Evolutionary conservation across 169 alveolate species (phyloP), one percentile per base, ranked within the genome.

Genomic region (Plasmodium coatneyi): DNA sequence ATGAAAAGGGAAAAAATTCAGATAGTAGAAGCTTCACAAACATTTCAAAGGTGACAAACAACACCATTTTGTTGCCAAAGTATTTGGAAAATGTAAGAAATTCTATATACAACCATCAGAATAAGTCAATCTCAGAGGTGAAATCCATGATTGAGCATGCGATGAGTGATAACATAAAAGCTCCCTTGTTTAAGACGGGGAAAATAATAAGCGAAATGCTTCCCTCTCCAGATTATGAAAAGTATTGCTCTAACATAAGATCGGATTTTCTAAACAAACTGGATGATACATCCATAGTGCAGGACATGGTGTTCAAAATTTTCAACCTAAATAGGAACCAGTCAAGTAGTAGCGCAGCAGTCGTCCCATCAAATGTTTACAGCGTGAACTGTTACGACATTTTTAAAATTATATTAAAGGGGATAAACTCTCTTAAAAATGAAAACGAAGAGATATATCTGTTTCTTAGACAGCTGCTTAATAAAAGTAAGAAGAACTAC

Each of bases 181-280:
- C 84, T 76, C 91, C 95, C 25, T 72, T 91, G 41, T 91, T 91
- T 82, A 91, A 91, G 71, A 91, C 95, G 7, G 95, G 95, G n/a
- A 91, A 91, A 91, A 81, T 91, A 30, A 54, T 70, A 30, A 91
- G 92, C 32, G 95, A 66, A 80, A 91, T 91, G 95, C 49, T 91
- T 36, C 95, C 95, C 25, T 91, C 95, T 54, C 95, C 95, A 14
- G 54, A 91, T 70, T 91, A 91, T 81, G 95, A 80, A 81, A 91
- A 91, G 78, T 91, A 91, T 43, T 80, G 83, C 78, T 49, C 92
- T 41, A 74, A 9, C 3, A 70, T 70, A 14, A 71, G 81, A 80
- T 49, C 39, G 22, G 56, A 36, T 71, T 49, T 30, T 81, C 72
- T 39, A 71, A 81, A 56, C 71, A 91, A 71, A 25, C 19, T 71